Evolutionary conservation across 2,329 filamentous ascomycete species (phyloP).

Genomic region (Hymenoscyphus linearis): DNA sequence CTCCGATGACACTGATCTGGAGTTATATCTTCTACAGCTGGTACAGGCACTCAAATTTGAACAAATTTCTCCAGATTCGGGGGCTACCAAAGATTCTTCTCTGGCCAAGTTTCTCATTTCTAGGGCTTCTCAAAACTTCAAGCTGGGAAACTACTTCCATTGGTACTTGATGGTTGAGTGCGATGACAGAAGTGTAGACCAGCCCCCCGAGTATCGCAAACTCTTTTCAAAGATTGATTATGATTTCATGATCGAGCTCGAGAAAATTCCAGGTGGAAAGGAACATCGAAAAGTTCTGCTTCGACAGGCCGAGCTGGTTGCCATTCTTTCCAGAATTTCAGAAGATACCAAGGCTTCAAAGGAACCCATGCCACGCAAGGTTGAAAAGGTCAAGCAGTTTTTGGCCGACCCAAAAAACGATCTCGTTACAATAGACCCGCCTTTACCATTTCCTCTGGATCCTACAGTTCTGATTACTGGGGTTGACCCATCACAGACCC

Average conservation of each 20-base stretch:
- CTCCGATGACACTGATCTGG: slow-evolving; percentile 84
- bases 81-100: slow-evolving; percentile 69
- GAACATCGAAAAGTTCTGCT: slow-evolving; percentile 72
- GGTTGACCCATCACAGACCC: slow-evolving; percentile 75
- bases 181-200: slow-evolving; percentile 66
- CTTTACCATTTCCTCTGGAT: slow-evolving; percentile 82
- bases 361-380: slow-evolving; percentile 70
- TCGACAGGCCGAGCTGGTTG: slow-evolving; percentile 84
- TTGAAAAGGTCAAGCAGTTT: slow-evolving; percentile 77
- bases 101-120: slow-evolving; percentile 85
- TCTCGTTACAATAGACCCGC: slow-evolving; percentile 73
- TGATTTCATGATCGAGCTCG: slow-evolving; percentile 88
- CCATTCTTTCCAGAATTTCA: slow-evolving; percentile 81
- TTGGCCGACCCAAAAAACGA: slow-evolving; percentile 89
- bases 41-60: slow-evolving; percentile 97
- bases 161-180: slow-evolving; percentile 99
- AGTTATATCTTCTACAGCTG: slow-evolving; percentile 86
- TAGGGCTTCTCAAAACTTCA: slow-evolving; percentile 80
- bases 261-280: slow-evolving; percentile 62
- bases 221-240: slow-evolving; percentile 92
- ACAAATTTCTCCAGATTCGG: slow-evolving; percentile 59
- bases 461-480: slow-evolving; percentile 75
- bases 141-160: slow-evolving; percentile 89
- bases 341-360: slow-evolving; percentile 77
- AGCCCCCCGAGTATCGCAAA: slow-evolving; percentile 68